Conservation (phyloP, 768 basidiomycete species). For the Bullera alba region DNA sequence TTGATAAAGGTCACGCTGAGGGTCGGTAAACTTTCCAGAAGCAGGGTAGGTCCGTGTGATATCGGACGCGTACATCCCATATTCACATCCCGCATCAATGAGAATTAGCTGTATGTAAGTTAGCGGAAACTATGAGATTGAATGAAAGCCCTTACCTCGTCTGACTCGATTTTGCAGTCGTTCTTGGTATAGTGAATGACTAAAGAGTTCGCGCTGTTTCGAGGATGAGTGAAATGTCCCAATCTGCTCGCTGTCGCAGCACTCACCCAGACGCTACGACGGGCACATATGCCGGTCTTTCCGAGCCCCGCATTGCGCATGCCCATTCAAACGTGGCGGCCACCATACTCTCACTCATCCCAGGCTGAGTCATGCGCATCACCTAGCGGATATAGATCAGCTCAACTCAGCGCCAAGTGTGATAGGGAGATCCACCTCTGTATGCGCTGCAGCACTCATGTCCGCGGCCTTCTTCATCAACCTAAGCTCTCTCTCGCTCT, state of each 20-base stretch:
- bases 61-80: slow-evolving; percentile 85
- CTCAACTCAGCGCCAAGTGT: neutral
- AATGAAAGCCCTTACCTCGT: slow-evolving; percentile 52
- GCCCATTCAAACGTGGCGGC: slow-evolving; percentile 86
- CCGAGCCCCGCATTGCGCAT: slow-evolving; percentile 69
- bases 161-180: slow-evolving; percentile 63
- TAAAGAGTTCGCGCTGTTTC: slow-evolving; percentile 80
- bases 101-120: slow-evolving; percentile 51
- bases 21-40: slow-evolving; percentile 65
- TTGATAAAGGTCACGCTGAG: slow-evolving; percentile 77
- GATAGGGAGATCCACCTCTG: slow-evolving; percentile 60
- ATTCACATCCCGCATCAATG: slow-evolving; percentile 89
- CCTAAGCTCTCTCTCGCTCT: slow-evolving; percentile 67
- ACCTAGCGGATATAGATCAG: slow-evolving; percentile 54
- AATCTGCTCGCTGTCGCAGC: neutral
- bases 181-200: slow-evolving; percentile 94
- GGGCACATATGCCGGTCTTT: slow-evolving; percentile 91
- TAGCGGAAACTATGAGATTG: neutral
- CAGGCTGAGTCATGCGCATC: slow-evolving; percentile 66
- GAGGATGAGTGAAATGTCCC: neutral
- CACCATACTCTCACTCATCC: slow-evolving; percentile 56
- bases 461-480: slow-evolving; percentile 80
- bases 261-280: slow-evolving; percentile 87
- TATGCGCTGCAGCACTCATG: slow-evolving; percentile 76
- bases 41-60: slow-evolving; percentile 80